Conservation (phyloP, 2,329 filamentous ascomycete genomes). For the Bipolaris gigantea region DNA sequence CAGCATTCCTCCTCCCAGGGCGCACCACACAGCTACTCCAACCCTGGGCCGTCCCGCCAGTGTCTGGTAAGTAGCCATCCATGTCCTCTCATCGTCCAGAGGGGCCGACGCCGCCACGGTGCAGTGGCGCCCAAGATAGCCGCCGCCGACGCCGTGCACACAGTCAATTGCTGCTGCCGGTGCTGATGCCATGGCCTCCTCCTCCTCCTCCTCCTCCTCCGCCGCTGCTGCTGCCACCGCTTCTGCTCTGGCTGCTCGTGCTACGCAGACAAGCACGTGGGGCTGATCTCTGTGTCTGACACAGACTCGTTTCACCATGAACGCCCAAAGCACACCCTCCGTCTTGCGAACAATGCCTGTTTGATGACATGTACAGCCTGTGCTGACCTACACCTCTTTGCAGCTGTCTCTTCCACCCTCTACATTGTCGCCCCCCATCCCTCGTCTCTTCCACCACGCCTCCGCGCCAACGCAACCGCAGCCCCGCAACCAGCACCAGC, state of each 20-base stretch:
- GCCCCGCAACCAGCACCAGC: conserved; percentile 14
- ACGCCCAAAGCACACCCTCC: conserved; percentile 23
- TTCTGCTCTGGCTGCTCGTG: conserved; percentile 6
- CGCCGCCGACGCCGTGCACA: conserved; percentile 2
- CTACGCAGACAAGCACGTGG: conserved; percentile 29
- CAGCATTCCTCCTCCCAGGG: not conserved
- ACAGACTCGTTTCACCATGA: conserved; percentile 34
- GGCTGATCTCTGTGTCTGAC: conserved; percentile 26
- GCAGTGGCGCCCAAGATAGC: not conserved
- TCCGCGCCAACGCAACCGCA: conserved; percentile 6
- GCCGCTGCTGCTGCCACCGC: not conserved
- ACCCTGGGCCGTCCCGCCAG: not conserved
- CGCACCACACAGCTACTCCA: too few relatives aligned
- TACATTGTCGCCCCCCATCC: conserved; percentile 3
- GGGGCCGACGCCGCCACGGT: not conserved
- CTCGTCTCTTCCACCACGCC: not conserved
- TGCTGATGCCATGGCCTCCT: too few relatives aligned
- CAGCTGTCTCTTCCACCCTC: conserved; percentile 14
- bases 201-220: too few relatives aligned
- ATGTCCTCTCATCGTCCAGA: not conserved
- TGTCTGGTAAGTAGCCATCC: conserved; percentile 14
- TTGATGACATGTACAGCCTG: conserved; percentile 13
- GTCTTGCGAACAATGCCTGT: conserved; percentile 22
- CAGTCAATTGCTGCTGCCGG: conserved; percentile 1
- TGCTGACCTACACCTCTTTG: conserved; percentile 25